phyloP scores from a whole-genome alignment of 352 stramenopile genomes.

The Blastocystis sp. region DNA sequence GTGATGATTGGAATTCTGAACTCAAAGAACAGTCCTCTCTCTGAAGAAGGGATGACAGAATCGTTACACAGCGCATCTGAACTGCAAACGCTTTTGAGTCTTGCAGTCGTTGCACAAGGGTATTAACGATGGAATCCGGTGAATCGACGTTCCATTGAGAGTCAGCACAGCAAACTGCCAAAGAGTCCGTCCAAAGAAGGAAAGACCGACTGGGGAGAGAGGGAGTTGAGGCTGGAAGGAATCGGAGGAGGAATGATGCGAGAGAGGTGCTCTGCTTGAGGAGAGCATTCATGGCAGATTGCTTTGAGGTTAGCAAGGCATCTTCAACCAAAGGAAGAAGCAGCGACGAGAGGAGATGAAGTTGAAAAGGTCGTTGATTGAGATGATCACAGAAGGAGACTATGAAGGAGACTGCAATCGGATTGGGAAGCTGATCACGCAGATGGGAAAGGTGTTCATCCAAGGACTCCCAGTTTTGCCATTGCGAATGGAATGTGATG shows the following conservation, averaged over 20 bases:
- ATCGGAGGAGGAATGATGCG: neutral
- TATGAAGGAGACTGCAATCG: neutral
- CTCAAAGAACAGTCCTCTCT: too few relatives aligned
- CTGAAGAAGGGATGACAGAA: neutral
- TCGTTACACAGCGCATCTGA: neutral
- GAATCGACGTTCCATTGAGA: neutral
- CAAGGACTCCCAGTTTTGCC: neutral
- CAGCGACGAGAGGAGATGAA: neutral
- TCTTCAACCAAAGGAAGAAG: conserved; percentile 5
- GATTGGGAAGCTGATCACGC: neutral
- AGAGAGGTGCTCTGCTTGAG: neutral
- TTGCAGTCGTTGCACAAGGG: neutral
- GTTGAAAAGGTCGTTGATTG: neutral
- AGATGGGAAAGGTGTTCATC: neutral
- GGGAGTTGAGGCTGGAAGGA: neutral
- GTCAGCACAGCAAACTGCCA: neutral
- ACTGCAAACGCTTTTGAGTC: neutral
- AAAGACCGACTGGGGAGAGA: neutral
- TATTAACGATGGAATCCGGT: neutral
- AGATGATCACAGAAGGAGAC: neutral
- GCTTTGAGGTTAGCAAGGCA: neutral
- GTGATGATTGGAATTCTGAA: too few relatives aligned
- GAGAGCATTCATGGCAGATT: neutral
- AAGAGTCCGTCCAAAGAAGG: neutral
- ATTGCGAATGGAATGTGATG: neutral